Evolutionary conservation across 192 early-diverging fungal species (phyloP).

Genomic region (Podila horticola): DNA sequence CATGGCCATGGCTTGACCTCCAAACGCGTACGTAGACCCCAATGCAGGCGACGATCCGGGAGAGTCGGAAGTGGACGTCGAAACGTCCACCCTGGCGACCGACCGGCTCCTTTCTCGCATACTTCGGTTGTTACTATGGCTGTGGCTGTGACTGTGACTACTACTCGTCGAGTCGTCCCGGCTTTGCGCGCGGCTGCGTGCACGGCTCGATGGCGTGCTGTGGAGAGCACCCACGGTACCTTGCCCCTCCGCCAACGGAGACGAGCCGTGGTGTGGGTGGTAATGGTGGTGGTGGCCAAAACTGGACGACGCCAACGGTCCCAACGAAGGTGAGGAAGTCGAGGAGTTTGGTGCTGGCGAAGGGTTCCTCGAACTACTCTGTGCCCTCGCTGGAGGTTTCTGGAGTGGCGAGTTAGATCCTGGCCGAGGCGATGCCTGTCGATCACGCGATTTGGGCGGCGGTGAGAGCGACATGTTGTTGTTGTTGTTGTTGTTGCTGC

Average conservation of each 20-base stretch:
- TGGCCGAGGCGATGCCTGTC: slow-evolving; percentile 1
- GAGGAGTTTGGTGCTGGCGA: slow-evolving; percentile 10
- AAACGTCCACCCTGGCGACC: background rate
- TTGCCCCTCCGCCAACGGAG: slow-evolving; percentile 25
- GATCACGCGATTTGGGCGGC: slow-evolving; percentile 26
- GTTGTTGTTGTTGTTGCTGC: background rate
- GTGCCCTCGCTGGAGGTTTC: slow-evolving; percentile 8
- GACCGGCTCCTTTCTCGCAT: slow-evolving; percentile 23
- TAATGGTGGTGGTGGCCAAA: background rate
- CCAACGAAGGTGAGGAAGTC: slow-evolving; percentile 11
- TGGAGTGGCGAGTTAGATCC: slow-evolving; percentile 13
- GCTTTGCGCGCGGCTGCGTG: slow-evolving; percentile 29
- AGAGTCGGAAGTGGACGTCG: background rate
- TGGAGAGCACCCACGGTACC: background rate
- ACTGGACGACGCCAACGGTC: background rate
- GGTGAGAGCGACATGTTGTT: background rate
- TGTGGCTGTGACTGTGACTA: background rate
- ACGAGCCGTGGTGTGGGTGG: slow-evolving; percentile 25
- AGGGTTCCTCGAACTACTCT: slow-evolving; percentile 29
- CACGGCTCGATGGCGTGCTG: slow-evolving; percentile 27
- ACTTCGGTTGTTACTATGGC: background rate
- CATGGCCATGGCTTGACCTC: background rate
- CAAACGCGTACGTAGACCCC: background rate
- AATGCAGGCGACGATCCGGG: background rate
- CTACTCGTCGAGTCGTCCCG: slow-evolving; percentile 21